These are phyloP conservation scores for Phaffomyces opuntiae DNA, from an alignment of 805 yeast species.

Conservation along the genomic window DNA sequence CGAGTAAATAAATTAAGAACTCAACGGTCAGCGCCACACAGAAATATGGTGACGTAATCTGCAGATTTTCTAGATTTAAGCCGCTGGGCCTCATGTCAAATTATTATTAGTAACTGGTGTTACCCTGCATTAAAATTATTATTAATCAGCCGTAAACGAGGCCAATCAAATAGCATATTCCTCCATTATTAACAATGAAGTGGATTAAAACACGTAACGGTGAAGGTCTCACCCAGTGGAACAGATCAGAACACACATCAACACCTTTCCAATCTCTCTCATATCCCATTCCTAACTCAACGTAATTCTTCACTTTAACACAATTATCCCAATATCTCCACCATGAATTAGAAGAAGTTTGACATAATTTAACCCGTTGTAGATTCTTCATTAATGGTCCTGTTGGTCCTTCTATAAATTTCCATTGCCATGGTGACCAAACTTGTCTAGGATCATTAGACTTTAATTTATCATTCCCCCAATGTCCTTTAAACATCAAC, in stretches of 20 bases:
- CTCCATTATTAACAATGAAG: constrained; percentile 55
- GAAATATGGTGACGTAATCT: background rate
- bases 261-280: constrained; percentile 68
- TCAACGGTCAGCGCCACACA: too few relatives aligned
- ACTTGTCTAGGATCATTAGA: constrained; percentile 71
- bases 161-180: constrained; percentile 48
- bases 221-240: constrained; percentile 45
- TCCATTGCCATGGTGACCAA: constrained; percentile 86
- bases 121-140: background rate
- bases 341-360: constrained; percentile 64
- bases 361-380: constrained; percentile 65
- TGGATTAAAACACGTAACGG: constrained; percentile 44
- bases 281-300: constrained; percentile 79
- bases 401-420: constrained; percentile 84
- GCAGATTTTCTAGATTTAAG: too few relatives aligned
- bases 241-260: constrained; percentile 63
- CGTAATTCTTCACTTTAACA: constrained; percentile 55
- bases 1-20: too few relatives aligned
- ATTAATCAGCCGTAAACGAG: constrained; percentile 36
- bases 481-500: constrained; percentile 74
- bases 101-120: too few relatives aligned
- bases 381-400: constrained; percentile 85
- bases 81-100: too few relatives aligned
- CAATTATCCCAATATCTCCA: constrained; percentile 87
- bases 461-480: constrained; percentile 81